phyloP scores from a whole-genome alignment of 805 yeast genomes.

The Saccharomycopsis guyanensis region DNA sequence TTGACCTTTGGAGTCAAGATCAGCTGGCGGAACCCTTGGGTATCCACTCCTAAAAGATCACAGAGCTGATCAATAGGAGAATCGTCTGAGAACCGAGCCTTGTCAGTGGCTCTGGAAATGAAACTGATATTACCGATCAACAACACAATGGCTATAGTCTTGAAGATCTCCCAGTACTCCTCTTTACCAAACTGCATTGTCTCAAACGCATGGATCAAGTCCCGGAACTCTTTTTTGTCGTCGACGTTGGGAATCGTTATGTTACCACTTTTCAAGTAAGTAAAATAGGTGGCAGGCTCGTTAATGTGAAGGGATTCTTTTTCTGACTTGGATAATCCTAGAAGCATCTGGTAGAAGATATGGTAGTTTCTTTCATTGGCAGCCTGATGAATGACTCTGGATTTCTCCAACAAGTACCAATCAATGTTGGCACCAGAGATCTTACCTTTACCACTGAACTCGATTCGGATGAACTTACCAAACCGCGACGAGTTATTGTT shows the following conservation, averaged over 20 bases:
- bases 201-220: constrained; percentile 57
- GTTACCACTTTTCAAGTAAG: constrained; percentile 52
- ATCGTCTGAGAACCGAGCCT: constrained; percentile 57
- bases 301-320: constrained; percentile 41
- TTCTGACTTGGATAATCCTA: constrained; percentile 53
- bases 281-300: constrained; percentile 33
- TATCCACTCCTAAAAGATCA: constrained; percentile 56
- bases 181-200: constrained; percentile 59
- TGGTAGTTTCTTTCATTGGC: constrained; percentile 83
- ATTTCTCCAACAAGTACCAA: constrained; percentile 89
- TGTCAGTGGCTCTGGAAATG: constrained; percentile 58
- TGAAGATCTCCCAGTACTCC: constrained; percentile 54
- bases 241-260: constrained; percentile 62
- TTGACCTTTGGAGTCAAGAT: constrained; percentile 75
- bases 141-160: constrained; percentile 64
- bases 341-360: constrained; percentile 81
- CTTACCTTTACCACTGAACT: constrained; percentile 53
- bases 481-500: constrained; percentile 94
- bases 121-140: constrained; percentile 84
- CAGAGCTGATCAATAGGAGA: constrained; percentile 47
- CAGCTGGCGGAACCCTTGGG: constrained; percentile 45
- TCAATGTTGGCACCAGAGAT: constrained; percentile 88
- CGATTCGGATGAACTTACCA: constrained; percentile 90
- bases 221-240: constrained; percentile 61
- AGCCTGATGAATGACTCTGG: constrained; percentile 79